Evolutionary conservation across 345 rosid genomes (phyloP).

Genomic region (Kandelia obovata): DNA sequence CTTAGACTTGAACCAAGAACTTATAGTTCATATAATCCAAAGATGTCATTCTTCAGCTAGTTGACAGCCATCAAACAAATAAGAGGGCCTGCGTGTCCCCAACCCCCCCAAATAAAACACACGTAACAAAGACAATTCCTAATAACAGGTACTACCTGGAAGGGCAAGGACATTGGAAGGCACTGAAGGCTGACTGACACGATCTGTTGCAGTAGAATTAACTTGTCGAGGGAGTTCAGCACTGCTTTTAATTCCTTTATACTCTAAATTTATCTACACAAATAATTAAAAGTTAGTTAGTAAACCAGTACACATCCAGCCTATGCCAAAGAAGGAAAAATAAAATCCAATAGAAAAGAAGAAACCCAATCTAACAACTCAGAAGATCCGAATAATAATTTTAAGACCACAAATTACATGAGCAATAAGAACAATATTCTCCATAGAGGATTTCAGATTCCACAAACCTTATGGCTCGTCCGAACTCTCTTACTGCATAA

Average conservation of each 20-base stretch:
- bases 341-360: neutral
- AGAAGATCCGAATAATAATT: neutral
- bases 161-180: constrained; percentile 66
- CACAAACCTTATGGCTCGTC: constrained; percentile 76
- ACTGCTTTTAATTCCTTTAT: constrained; percentile 49
- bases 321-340: neutral
- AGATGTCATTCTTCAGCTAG: neutral
- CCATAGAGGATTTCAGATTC: too few species aligned
- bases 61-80: neutral
- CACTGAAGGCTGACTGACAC: constrained; percentile 33
- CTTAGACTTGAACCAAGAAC: neutral
- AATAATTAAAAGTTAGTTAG: constrained; percentile 1
- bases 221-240: constrained; percentile 43
- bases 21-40: neutral
- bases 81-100: too few species aligned
- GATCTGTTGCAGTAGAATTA: constrained; percentile 22
- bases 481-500: constrained; percentile 76
- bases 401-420: too few species aligned
- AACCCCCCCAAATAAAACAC: neutral
- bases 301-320: neutral
- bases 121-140: neutral
- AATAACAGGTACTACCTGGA: constrained; percentile 41
- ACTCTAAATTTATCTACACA: constrained; percentile 54
- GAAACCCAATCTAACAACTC: neutral
- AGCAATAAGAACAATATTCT: too few species aligned